Percentiles rank a stretch among this genome's conserved stretches.
Conservation (phyloP, 768 basidiomycete species). For the Serpula lacrymans region DNA sequence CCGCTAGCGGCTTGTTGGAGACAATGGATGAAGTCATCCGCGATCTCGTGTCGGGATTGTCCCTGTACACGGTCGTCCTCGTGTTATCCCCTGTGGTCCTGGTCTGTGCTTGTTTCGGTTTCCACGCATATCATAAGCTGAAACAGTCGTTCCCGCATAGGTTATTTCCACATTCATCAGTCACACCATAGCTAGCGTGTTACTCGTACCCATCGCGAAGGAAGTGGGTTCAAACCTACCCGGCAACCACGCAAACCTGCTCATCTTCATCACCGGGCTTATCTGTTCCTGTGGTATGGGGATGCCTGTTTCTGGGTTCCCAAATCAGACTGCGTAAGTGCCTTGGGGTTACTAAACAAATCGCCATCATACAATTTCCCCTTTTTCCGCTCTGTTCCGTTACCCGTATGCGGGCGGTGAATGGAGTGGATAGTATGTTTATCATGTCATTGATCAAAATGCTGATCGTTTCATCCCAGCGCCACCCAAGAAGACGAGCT, state of each 20-base stretch:
- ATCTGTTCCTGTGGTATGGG: conserved; percentile 98
- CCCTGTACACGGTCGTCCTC: conserved; percentile 67
- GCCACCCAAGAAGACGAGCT: conserved; percentile 94
- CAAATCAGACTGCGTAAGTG: conserved; percentile 93
- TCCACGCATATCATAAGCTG: neutral
- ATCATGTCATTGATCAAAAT: conserved; percentile 6
- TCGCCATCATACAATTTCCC: too few relatives aligned
- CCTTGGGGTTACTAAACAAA: too few relatives aligned
- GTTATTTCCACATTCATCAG: conserved; percentile 94
- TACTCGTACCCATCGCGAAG: conserved; percentile 95
- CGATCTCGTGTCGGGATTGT: conserved; percentile 54
- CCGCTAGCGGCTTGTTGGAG: conserved; percentile 81
- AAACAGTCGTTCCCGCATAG: conserved; percentile 29
- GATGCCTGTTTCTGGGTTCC: conserved; percentile 98
- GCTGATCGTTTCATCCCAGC: conserved; percentile 34
- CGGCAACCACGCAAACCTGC: conserved; percentile 68
- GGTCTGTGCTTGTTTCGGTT: conserved; percentile 38
- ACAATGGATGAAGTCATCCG: conserved; percentile 68
- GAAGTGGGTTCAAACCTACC: conserved; percentile 79
- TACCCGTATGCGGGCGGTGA: too few relatives aligned
- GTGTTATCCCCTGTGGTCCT: conserved; percentile 68
- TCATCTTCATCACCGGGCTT: conserved; percentile 91
- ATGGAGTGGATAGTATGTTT: too few relatives aligned
- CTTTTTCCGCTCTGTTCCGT: conserved; percentile 3
- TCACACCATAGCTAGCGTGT: conserved; percentile 93